A percentile compares a stretch with the other conserved stretches of the same genome.
These are phyloP conservation scores for Cokeromyces recurvatus DNA, from an alignment of 371 early-diverging fungal species.

Conservation along the genomic window DNA sequence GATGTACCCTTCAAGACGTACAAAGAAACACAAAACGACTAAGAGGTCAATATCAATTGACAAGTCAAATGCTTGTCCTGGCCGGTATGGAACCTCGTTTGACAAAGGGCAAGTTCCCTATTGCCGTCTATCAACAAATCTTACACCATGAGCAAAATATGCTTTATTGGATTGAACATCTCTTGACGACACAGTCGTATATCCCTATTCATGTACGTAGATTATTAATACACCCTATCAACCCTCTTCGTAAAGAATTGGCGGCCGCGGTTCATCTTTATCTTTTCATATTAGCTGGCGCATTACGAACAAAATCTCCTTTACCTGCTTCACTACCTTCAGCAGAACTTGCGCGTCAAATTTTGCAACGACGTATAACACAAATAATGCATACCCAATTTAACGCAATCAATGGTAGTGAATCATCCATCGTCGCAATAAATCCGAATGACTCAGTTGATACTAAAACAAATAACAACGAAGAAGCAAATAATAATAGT, in stretches of 20 bases:
- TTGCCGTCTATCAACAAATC: slow-evolving; percentile 18
- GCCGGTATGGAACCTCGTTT: slow-evolving; percentile 31
- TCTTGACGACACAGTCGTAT: slow-evolving; percentile 16
- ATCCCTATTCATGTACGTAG: slow-evolving; percentile 20
- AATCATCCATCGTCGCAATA: too few species aligned
- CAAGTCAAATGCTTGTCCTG: slow-evolving; percentile 21
- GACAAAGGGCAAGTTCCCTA: slow-evolving; percentile 34
- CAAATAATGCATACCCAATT: slow-evolving; percentile 23
- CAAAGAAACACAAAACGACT: slow-evolving; percentile 5
- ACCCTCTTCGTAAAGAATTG: slow-evolving; percentile 28
- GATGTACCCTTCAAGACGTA: slow-evolving; percentile 11
- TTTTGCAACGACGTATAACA: slow-evolving; percentile 20
- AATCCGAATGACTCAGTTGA: too few species aligned
- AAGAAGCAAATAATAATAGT: too few species aligned
- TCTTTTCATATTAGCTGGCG: slow-evolving; percentile 32
- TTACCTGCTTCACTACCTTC: slow-evolving; percentile 37
- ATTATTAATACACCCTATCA: slow-evolving; percentile 26
- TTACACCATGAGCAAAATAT: slow-evolving; percentile 29
- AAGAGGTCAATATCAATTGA: slow-evolving; percentile 11
- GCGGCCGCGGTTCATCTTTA: slow-evolving; percentile 35
- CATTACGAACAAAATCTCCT: slow-evolving; percentile 29
- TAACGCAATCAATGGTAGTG: slow-evolving; percentile 2
- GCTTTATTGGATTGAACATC: slow-evolving; percentile 37
- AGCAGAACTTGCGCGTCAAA: slow-evolving; percentile 29
- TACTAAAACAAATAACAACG: neutral